Percentiles rank a stretch among this genome's conserved stretches.
phyloP scores from a whole-genome alignment of 2,329 filamentous ascomycete genomes.

The Coleophoma eucalyptorum region DNA sequence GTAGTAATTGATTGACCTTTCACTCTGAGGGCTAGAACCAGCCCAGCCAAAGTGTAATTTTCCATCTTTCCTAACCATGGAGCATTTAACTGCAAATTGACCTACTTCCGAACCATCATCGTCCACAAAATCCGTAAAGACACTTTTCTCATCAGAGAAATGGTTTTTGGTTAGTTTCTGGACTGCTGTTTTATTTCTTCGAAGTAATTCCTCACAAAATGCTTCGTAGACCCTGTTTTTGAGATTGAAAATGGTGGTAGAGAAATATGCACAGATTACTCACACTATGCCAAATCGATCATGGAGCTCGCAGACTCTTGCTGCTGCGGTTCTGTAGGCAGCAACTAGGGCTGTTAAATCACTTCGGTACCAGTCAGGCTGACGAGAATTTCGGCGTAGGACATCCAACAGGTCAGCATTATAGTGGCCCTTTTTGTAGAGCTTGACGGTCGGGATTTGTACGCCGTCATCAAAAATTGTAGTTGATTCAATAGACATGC shows the following conservation, averaged over 20 bases:
- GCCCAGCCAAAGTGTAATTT: conserved; percentile 44
- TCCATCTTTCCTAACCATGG: conserved; percentile 38
- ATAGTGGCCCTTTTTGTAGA: conserved; percentile 38
- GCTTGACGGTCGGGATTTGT: conserved; percentile 44
- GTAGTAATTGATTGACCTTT: conserved; percentile 43
- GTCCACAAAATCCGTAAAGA: conserved; percentile 45
- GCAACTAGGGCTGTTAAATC: conserved; percentile 43
- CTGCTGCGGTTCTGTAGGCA: conserved; percentile 39
- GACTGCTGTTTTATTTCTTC: conserved; percentile 39
- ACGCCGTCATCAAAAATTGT: conserved; percentile 46
- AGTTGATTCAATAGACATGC: conserved; percentile 43
- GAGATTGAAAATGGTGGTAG: neutral
- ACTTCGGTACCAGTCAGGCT: conserved; percentile 43
- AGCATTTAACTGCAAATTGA: conserved; percentile 42
- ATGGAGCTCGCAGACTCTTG: conserved; percentile 39
- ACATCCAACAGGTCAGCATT: conserved; percentile 40
- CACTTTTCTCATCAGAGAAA: conserved; percentile 35
- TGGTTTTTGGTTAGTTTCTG: conserved; percentile 41
- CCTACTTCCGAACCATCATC: conserved; percentile 42
- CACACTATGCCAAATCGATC: conserved; percentile 36
- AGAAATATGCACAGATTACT: neutral
- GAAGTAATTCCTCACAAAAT: conserved; percentile 38
- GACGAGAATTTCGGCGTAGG: conserved; percentile 43
- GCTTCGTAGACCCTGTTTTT: conserved; percentile 34
- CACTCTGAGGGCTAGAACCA: conserved; percentile 42